Conservation (phyloP, 768 basidiomycete genomes). For the Dacryopinax spathularia region DNA sequence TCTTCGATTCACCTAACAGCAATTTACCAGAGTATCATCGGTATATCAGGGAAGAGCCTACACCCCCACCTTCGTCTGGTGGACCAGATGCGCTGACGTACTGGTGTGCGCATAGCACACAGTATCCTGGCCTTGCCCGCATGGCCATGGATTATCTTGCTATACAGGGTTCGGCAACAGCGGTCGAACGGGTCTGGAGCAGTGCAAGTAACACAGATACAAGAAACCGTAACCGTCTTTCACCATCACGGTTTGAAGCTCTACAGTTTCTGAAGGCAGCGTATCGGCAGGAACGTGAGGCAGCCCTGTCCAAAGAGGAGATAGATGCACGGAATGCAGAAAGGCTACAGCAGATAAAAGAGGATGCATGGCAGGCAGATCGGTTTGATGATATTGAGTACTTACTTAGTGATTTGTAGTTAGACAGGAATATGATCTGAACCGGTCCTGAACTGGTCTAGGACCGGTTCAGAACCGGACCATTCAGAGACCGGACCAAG, state of each 20-base stretch:
- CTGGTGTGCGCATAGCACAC: neutral
- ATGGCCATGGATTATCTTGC: neutral
- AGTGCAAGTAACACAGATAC: neutral
- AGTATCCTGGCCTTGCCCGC: neutral
- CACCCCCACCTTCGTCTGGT: neutral
- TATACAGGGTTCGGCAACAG: neutral
- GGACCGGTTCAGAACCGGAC: too few relatives aligned
- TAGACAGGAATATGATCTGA: too few relatives aligned
- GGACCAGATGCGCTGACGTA: neutral
- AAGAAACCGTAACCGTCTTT: neutral
- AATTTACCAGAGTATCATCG: neutral
- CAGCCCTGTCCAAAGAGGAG: too few relatives aligned
- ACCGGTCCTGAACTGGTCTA: too few relatives aligned
- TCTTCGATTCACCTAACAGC: neutral
- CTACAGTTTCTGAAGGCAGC: neutral
- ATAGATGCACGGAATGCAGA: too few relatives aligned
- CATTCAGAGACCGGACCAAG: too few relatives aligned
- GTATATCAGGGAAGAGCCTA: neutral
- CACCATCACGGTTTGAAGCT: neutral
- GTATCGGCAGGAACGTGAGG: too few relatives aligned
- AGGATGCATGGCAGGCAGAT: too few relatives aligned
- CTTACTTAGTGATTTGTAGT: too few relatives aligned
- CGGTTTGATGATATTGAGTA: too few relatives aligned
- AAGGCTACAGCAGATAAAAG: too few relatives aligned
- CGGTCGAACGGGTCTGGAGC: neutral